Evolutionary conservation across 192 early-diverging fungal genomes (phyloP), one percentile per base, ranked within the genome.

Genomic region (Coemansia sp.): DNA sequence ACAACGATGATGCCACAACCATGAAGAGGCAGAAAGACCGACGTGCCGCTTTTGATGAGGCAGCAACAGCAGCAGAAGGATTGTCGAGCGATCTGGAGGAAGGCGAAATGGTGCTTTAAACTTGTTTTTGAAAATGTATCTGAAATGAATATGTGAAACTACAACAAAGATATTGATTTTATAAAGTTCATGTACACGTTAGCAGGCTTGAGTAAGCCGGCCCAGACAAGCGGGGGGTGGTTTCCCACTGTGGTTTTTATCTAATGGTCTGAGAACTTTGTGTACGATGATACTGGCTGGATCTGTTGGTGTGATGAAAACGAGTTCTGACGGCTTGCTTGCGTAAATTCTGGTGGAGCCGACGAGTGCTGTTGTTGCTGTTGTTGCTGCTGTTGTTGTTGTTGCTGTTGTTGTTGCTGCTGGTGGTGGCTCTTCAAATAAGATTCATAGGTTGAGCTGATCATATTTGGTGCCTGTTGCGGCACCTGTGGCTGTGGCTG

Each of bases 81-180:
- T 27, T 58, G 15, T 55, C 60, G 0, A 79, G 75, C 53, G 75
- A 69, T 19, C 63, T 79, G 14, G 75, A 79, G 42, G 75, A 79
- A 22, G 75, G 75, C 37, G 75, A 79, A 23, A 79, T 79, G 75
- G 29, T 72, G 5, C 15, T 54, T 23, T 75, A 34, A 34, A 40
- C 29, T 28, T 14, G 17, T 15, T 19, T 8, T 11, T 13, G 14
- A 14, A 55, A 57, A 44, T 22, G 15, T 31, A 9, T 19, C 20
- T n/a, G 20, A 44, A 7, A n/a, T n/a, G n/a, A n/a, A n/a, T n/a
- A n/a, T n/a, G n/a, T n/a, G n/a, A n/a, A n/a, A n/a, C n/a, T n/a
- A n/a, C n/a, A n/a, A n/a, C n/a, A n/a, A n/a, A n/a, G n/a, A n/a
- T n/a, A n/a, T n/a, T n/a, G n/a, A n/a, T 41, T 47, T 23, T 17